Evolutionary conservation across 164 flowering plant species (phyloP).

Genomic region (Annona squamosa): DNA sequence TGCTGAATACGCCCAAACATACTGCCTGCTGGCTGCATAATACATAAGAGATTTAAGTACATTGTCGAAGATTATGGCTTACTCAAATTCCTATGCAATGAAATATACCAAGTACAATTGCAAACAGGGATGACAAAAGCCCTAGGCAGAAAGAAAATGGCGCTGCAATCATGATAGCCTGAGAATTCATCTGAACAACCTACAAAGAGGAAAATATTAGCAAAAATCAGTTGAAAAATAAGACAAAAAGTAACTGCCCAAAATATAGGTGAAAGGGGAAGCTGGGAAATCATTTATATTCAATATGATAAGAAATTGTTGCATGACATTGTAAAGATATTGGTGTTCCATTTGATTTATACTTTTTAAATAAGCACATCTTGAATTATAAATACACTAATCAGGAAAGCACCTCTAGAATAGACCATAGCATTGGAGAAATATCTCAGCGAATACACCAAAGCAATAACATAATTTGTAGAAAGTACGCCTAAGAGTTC

Average conservation of each 20-base stretch:
- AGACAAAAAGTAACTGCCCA: neutral
- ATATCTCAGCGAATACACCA: neutral
- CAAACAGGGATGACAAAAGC: constrained; percentile 60
- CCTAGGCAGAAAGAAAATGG: constrained; percentile 78
- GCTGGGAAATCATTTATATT: neutral
- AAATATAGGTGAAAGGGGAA: neutral
- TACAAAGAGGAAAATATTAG: constrained; percentile 16
- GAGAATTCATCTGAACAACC: constrained; percentile 56
- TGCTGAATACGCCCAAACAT: constrained; percentile 90
- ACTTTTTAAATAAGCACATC: too few relatives aligned
- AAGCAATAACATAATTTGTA: neutral
- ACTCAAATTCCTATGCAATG: constrained; percentile 1
- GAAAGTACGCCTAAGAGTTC: neutral
- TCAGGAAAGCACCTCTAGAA: neutral
- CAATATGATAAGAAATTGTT: neutral
- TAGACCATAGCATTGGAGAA: neutral
- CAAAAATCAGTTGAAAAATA: neutral
- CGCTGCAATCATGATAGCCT: constrained; percentile 63
- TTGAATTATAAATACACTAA: too few relatives aligned
- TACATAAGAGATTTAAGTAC: neutral
- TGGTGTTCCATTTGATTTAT: neutral
- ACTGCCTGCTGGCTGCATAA: constrained; percentile 72
- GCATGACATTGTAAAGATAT: neutral
- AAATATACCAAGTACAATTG: constrained; percentile 59
- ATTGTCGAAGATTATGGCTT: neutral